Percentiles rank a stretch among this genome's conserved stretches.
Conservation (phyloP, 129 eudicot genomes). For the Gnaphalium uliginosum region DNA sequence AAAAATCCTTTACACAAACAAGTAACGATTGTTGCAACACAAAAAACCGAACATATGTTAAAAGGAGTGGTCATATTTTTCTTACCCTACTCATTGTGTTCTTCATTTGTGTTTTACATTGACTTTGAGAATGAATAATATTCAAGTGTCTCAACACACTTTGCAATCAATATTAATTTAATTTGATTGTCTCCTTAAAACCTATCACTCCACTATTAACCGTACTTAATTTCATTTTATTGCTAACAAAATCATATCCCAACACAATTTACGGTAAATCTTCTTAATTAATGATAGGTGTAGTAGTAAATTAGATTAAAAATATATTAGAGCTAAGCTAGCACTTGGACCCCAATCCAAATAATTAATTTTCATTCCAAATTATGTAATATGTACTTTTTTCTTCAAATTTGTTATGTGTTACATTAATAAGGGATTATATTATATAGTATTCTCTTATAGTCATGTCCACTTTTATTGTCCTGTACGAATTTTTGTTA, state of each 20-base stretch:
- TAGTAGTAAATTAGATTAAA: not conserved
- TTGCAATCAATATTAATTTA: constrained; percentile 28
- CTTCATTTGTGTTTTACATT: constrained; percentile 37
- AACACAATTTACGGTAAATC: constrained; percentile 31
- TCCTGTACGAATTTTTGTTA: too few species aligned
- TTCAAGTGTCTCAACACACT: constrained; percentile 35
- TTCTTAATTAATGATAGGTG: not conserved
- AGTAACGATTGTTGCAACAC: not conserved
- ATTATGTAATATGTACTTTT: too few species aligned
- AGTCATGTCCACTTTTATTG: too few species aligned
- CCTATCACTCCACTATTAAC: constrained; percentile 31
- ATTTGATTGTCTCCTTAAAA: constrained; percentile 37
- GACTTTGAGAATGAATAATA: constrained; percentile 32
- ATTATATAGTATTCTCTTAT: too few species aligned
- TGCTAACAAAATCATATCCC: constrained; percentile 28
- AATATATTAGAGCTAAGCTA: not conserved
- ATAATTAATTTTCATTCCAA: not conserved
- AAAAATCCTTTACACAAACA: not conserved
- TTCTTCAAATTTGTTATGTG: too few species aligned
- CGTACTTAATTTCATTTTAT: constrained; percentile 21
- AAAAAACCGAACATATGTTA: constrained; percentile 23
- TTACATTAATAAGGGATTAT: too few species aligned
- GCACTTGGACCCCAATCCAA: not conserved
- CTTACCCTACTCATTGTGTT: constrained; percentile 45
- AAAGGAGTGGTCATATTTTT: constrained; percentile 29